Conservation (phyloP, 352 stramenopile genomes). For the Peronospora destructor region DNA sequence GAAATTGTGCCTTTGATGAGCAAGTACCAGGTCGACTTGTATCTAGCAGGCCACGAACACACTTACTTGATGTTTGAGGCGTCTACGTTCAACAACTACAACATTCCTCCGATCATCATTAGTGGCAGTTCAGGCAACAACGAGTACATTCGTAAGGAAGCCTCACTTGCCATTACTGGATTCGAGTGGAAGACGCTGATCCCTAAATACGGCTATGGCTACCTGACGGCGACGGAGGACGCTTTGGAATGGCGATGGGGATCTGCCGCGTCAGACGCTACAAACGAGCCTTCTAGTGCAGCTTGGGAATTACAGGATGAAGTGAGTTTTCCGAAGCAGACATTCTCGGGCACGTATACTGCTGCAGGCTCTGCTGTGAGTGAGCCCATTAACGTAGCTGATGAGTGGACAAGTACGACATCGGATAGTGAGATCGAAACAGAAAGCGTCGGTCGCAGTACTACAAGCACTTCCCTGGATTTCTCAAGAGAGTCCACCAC, state of each 20-base stretch:
- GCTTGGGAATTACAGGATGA: conserved; percentile 46
- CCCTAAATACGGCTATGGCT: conserved; percentile 70
- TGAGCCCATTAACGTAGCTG: conserved; percentile 25
- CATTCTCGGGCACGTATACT: conserved; percentile 14
- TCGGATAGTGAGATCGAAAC: no score
- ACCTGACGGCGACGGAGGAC: conserved; percentile 49
- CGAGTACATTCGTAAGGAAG: conserved; percentile 52
- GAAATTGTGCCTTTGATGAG: conserved; percentile 70
- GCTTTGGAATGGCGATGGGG: conserved; percentile 60
- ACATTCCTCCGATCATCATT: conserved; percentile 65
- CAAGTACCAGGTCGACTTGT: conserved; percentile 68
- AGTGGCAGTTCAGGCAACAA: conserved; percentile 70
- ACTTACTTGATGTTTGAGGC: conserved; percentile 63
- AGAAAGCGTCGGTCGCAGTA: no score
- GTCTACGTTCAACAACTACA: conserved; percentile 39
- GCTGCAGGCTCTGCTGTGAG: conserved; percentile 41
- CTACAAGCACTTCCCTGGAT: no score
- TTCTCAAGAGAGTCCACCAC: no score
- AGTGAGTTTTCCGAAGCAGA: conserved; percentile 38
- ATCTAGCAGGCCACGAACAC: conserved; percentile 64
- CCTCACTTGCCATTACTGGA: conserved; percentile 42
- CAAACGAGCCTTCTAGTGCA: conserved; percentile 32
- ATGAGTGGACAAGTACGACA: conserved; percentile 15
- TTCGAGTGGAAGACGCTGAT: conserved; percentile 60
- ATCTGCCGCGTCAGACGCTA: conserved; percentile 38